These are phyloP conservation scores for Skeletonema marinoi DNA, from an alignment of 108 stramenopile species.

Conservation along the genomic window DNA sequence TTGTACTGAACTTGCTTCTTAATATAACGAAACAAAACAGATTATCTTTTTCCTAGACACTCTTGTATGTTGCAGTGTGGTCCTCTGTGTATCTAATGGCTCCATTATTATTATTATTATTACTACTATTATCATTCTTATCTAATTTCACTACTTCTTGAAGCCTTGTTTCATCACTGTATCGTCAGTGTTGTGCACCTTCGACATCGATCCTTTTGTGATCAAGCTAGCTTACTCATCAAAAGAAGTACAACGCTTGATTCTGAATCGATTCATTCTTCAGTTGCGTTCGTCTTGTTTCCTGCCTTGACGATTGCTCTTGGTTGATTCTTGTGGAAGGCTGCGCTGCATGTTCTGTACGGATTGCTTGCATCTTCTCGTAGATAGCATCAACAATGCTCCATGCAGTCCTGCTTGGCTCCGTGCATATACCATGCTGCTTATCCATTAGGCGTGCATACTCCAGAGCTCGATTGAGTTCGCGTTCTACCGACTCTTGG, in stretches of 20 bases:
- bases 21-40: no score
- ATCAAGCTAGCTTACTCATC: background rate
- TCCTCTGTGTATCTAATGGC: no score
- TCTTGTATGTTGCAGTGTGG: no score
- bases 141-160: no score
- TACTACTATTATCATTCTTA: background rate
- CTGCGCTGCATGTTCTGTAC: background rate
- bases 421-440: slow-evolving; percentile 31
- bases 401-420: slow-evolving; percentile 35
- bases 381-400: slow-evolving; percentile 24
- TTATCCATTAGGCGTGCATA: slow-evolving; percentile 32
- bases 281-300: background rate
- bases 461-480: slow-evolving; percentile 26
- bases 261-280: background rate
- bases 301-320: background rate
- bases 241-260: background rate
- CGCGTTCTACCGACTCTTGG: slow-evolving; percentile 14
- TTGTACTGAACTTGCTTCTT: no score
- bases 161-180: background rate
- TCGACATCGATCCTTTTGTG: background rate
- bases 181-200: background rate
- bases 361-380: slow-evolving; percentile 7
- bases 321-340: background rate
- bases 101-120: no score
- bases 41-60: no score